A percentile compares a stretch with the other conserved stretches of the same genome.
Evolutionary conservation across 371 early-diverging fungal species (phyloP).

Genomic region (Mucor irregularis): DNA sequence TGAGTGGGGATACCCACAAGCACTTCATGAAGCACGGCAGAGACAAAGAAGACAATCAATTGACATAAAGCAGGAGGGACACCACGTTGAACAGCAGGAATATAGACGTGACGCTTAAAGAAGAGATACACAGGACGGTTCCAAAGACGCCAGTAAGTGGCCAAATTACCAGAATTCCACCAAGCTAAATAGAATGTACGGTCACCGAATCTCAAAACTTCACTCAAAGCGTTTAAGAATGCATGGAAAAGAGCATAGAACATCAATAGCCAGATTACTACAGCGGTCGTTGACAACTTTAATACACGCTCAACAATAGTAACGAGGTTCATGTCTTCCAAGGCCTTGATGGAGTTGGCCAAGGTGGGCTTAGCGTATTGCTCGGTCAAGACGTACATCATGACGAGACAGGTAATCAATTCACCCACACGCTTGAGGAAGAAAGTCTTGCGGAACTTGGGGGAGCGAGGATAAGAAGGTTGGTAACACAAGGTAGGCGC

Average conservation of each 20-base stretch:
- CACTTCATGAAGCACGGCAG: slow-evolving; percentile 86
- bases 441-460: slow-evolving; percentile 69
- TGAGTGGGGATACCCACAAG: slow-evolving; percentile 87
- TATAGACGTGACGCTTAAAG: slow-evolving; percentile 88
- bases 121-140: slow-evolving; percentile 86
- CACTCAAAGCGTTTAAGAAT: slow-evolving; percentile 79
- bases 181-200: slow-evolving; percentile 87
- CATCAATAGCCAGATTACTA: slow-evolving; percentile 86
- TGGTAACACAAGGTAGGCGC: slow-evolving; percentile 92
- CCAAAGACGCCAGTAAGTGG: slow-evolving; percentile 90
- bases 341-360: slow-evolving; percentile 73
- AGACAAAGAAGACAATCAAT: slow-evolving; percentile 74
- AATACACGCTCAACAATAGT: slow-evolving; percentile 82
- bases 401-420: slow-evolving; percentile 59
- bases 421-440: slow-evolving; percentile 81
- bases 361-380: slow-evolving; percentile 89
- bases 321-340: slow-evolving; percentile 66
- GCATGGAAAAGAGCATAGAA: slow-evolving; percentile 91
- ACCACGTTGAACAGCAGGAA: slow-evolving; percentile 57
- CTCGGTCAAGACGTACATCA: slow-evolving; percentile 81
- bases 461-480: slow-evolving; percentile 79
- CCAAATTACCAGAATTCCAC: slow-evolving; percentile 90
- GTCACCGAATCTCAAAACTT: slow-evolving; percentile 87
- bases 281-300: slow-evolving; percentile 79
- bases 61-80: slow-evolving; percentile 56